Conservation (phyloP, 352 stramenopile genomes). For the Phytophthora sp. region DNA sequence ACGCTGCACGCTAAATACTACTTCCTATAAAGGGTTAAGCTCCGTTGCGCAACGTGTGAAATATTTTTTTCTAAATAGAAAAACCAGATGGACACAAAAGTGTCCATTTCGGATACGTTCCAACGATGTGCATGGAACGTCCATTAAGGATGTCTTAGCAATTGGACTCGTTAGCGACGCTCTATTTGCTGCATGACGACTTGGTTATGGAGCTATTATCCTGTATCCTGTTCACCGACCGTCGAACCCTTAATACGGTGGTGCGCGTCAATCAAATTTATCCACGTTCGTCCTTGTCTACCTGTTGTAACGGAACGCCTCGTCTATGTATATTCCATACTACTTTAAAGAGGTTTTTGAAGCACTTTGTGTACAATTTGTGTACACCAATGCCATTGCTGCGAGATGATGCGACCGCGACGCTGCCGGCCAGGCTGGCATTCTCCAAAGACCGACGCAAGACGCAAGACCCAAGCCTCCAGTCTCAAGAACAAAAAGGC, state of each 20-base stretch:
- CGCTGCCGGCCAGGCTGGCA: conserved; percentile 13
- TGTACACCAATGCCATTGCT: conserved; percentile 33
- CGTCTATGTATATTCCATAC: conserved; percentile 13
- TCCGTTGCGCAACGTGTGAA: not conserved
- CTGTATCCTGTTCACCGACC: too few species aligned
- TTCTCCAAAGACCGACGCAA: conserved; percentile 39
- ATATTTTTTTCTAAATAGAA: not conserved
- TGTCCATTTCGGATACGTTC: conserved; percentile 3
- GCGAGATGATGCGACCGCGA: conserved; percentile 15
- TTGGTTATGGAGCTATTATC: too few species aligned
- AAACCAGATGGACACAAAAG: conserved; percentile 1
- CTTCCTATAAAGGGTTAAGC: conserved; percentile 1
- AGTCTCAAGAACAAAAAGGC: conserved; percentile 25
- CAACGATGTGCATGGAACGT: not conserved
- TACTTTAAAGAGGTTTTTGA: conserved; percentile 21
- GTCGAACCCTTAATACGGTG: too few species aligned
- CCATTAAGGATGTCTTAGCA: too few species aligned
- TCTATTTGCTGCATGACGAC: too few species aligned
- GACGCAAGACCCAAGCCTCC: conserved; percentile 18
- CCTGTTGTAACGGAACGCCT: not conserved
- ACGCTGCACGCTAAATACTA: conserved; percentile 19
- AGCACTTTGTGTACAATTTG: conserved; percentile 37
- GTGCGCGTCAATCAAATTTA: conserved; percentile 2
- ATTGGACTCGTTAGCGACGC: too few species aligned
- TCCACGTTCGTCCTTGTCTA: conserved; percentile 10